Evolutionary conservation across 768 basidiomycete genomes (phyloP).

Genomic region (Xerocomellus amylosporus): DNA sequence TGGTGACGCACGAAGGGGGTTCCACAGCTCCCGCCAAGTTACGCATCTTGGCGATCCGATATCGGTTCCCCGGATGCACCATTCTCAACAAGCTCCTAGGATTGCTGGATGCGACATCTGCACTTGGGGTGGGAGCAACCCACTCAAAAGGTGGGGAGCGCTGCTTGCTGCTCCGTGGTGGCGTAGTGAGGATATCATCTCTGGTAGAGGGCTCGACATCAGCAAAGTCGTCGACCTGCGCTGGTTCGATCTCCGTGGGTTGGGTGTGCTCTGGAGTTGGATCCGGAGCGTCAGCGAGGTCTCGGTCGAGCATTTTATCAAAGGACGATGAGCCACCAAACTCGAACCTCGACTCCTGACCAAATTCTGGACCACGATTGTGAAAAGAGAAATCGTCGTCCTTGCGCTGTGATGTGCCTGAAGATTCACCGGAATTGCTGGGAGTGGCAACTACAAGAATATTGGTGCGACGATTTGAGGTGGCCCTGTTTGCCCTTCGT

Average conservation of each 20-base stretch:
- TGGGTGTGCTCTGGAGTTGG: slow-evolving; percentile 23
- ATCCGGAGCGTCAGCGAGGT: slow-evolving; percentile 23
- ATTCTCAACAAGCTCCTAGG: slow-evolving; percentile 31
- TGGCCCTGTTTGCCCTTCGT: slow-evolving; percentile 13
- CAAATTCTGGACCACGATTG: slow-evolving; percentile 11
- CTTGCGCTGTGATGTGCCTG: slow-evolving; percentile 13
- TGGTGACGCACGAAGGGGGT: slow-evolving; percentile 14
- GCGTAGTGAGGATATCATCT: not conserved
- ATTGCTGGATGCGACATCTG: slow-evolving; percentile 22
- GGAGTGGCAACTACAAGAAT: slow-evolving; percentile 58
- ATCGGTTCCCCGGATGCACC: slow-evolving; percentile 35
- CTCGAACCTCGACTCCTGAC: slow-evolving; percentile 32
- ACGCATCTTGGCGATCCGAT: slow-evolving; percentile 29
- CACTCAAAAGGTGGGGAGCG: slow-evolving; percentile 20
- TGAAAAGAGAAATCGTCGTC: slow-evolving; percentile 10
- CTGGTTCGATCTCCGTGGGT: slow-evolving; percentile 3
- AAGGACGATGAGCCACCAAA: slow-evolving; percentile 43
- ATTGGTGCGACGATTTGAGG: slow-evolving; percentile 12
- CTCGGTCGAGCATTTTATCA: slow-evolving; percentile 38
- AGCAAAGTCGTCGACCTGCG: slow-evolving; percentile 1
- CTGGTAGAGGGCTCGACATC: slow-evolving; percentile 2
- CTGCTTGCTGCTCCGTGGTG: slow-evolving; percentile 1
- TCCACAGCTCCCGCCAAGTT: slow-evolving; percentile 20
- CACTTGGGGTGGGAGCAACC: slow-evolving; percentile 16
- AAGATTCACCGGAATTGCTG: slow-evolving; percentile 36